A percentile compares a stretch with the other conserved stretches of the same genome.
phyloP scores from a whole-genome alignment of 106 monocot genomes.

The Acorus calamus region DNA sequence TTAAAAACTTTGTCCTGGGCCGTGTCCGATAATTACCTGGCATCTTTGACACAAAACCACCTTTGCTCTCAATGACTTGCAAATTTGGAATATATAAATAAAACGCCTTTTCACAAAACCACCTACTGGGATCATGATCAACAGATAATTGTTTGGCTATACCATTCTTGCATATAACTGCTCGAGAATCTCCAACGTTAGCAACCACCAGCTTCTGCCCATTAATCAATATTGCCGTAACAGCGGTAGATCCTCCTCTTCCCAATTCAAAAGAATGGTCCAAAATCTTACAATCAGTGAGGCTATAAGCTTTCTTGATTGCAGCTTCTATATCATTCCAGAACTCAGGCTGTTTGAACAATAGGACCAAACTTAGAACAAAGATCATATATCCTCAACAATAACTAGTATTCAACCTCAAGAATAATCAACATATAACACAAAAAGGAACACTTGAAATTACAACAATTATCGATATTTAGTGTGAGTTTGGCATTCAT shows the following conservation, averaged over 20 bases:
- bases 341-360: conserved; percentile 58
- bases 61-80: conserved; percentile 65
- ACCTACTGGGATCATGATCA: conserved; percentile 87
- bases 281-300: conserved; percentile 73
- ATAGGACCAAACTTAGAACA: background rate
- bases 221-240: conserved; percentile 80
- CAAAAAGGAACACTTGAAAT: too few relatives aligned
- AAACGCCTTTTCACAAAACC: too few relatives aligned
- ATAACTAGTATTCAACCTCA: too few relatives aligned
- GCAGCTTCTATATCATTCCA: conserved; percentile 57
- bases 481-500: too few relatives aligned
- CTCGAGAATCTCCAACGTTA: conserved; percentile 96
- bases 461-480: too few relatives aligned
- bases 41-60: conserved; percentile 92
- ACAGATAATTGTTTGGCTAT: conserved; percentile 69
- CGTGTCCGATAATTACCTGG: conserved; percentile 70
- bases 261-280: conserved; percentile 66
- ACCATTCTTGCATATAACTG: conserved; percentile 76
- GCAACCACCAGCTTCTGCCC: conserved; percentile 79
- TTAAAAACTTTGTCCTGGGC: too few relatives aligned
- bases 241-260: conserved; percentile 92
- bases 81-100: too few relatives aligned
- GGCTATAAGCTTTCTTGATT: conserved; percentile 66
- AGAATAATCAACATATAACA: too few relatives aligned
- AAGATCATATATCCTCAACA: too few relatives aligned